phyloP scores from a whole-genome alignment of 139 green algal genomes.

The Klebsormidium nitens region DNA sequence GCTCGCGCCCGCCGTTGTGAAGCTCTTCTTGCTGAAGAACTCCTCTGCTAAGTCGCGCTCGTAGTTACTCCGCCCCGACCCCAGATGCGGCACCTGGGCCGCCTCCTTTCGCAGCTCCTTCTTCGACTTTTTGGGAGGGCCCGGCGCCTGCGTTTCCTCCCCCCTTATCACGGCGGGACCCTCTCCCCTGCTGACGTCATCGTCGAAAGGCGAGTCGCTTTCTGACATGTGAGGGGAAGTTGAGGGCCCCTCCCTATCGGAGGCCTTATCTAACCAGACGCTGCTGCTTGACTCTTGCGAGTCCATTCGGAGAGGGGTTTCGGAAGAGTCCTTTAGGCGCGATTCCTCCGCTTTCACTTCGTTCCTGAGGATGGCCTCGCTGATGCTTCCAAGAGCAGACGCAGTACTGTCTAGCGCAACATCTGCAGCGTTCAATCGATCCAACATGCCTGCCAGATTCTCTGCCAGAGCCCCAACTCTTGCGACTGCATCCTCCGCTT shows the following conservation, averaged over 20 bases:
- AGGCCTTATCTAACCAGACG: constrained; percentile 17
- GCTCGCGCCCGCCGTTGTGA: constrained; percentile 14
- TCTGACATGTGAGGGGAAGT: not conserved
- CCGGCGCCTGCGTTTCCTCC: constrained; percentile 9
- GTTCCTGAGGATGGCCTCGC: constrained; percentile 6
- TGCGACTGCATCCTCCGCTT: too few species aligned
- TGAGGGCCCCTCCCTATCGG: too few species aligned
- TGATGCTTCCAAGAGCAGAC: too few species aligned
- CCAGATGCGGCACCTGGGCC: not conserved
- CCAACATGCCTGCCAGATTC: too few species aligned
- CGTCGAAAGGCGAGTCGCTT: not conserved
- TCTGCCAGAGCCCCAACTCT: too few species aligned
- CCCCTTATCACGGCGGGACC: constrained; percentile 1
- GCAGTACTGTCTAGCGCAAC: too few species aligned
- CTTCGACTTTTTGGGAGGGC: too few species aligned
- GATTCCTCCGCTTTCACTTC: not conserved
- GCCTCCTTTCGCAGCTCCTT: constrained; percentile 4
- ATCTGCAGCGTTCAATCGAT: too few species aligned
- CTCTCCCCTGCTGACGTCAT: not conserved
- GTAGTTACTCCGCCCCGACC: constrained; percentile 14
- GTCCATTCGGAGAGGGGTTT: too few species aligned
- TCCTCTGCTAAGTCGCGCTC: constrained; percentile 16
- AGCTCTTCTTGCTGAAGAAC: constrained; percentile 30
- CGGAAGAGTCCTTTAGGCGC: too few species aligned
- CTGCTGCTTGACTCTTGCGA: too few species aligned